Evolutionary conservation across 805 yeast genomes (phyloP).

Genomic region (Candida schatavii): DNA sequence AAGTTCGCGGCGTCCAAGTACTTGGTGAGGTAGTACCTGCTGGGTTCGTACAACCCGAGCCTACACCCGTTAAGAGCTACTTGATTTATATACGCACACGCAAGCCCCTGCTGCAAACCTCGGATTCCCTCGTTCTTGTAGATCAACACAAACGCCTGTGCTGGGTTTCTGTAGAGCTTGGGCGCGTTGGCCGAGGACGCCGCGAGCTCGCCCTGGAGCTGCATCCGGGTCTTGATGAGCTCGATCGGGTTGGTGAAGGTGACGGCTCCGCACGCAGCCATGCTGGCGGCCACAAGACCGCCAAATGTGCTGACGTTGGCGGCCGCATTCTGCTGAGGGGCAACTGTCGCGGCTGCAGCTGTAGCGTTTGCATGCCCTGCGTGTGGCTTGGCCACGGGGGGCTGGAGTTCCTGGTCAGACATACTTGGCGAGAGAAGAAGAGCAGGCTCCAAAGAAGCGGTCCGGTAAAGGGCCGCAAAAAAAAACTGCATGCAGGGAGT

Average conservation of each 20-base stretch:
- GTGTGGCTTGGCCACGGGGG: no score
- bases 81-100: constrained; percentile 89
- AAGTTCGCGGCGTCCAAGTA: constrained; percentile 49
- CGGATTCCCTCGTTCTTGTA: constrained; percentile 77
- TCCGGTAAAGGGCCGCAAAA: no score
- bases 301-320: constrained; percentile 64
- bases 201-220: constrained; percentile 87
- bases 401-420: no score
- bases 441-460: no score
- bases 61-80: constrained; percentile 91
- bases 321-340: constrained; percentile 32
- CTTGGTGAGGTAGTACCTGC: constrained; percentile 57
- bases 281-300: constrained; percentile 85
- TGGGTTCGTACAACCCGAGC: constrained; percentile 91
- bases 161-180: constrained; percentile 68
- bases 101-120: constrained; percentile 86
- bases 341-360: no score
- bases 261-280: constrained; percentile 97
- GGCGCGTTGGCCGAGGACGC: constrained; percentile 49
- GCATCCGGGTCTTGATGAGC: constrained; percentile 93
- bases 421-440: no score
- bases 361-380: no score
- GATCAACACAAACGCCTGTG: constrained; percentile 77
- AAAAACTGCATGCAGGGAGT: no score
- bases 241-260: constrained; percentile 96